phyloP scores from a whole-genome alignment of 2,329 filamentous ascomycete genomes.

The Fusarium odoratissimum region DNA sequence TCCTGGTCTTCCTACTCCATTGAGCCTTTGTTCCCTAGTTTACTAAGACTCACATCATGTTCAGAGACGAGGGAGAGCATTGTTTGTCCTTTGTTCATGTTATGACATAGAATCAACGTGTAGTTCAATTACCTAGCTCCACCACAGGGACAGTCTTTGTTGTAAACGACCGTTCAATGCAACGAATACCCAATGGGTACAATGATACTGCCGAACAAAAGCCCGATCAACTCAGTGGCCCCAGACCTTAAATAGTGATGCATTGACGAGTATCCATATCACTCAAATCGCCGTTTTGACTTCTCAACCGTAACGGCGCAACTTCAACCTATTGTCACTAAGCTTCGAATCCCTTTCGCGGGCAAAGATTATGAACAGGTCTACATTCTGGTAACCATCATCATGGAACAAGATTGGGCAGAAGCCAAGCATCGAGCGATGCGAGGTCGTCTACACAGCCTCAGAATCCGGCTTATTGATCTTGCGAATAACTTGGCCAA shows the following conservation, averaged over 20 bases:
- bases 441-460: not conserved
- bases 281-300: no score
- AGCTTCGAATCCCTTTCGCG: rapidly evolving
- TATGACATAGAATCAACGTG: rapidly evolving
- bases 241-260: not conserved
- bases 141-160: not conserved
- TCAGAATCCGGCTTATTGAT: not conserved
- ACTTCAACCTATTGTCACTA: not conserved
- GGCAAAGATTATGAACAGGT: rapidly evolving
- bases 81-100: not conserved
- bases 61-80: no score
- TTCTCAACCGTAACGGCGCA: rapidly evolving
- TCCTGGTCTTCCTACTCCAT: not conserved
- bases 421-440: not conserved
- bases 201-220: not conserved
- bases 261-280: rapidly evolving
- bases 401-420: not conserved
- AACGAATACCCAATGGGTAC: rapidly evolving
- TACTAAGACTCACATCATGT: rapidly evolving
- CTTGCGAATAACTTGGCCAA: not conserved
- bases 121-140: not conserved
- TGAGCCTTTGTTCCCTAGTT: rapidly evolving
- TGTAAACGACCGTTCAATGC: not conserved
- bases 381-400: rapidly evolving
- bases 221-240: rapidly evolving